Evolutionary conservation across 495 filamentous ascomycete species (phyloP).

Genomic region (Clohesyomyces aquaticus): DNA sequence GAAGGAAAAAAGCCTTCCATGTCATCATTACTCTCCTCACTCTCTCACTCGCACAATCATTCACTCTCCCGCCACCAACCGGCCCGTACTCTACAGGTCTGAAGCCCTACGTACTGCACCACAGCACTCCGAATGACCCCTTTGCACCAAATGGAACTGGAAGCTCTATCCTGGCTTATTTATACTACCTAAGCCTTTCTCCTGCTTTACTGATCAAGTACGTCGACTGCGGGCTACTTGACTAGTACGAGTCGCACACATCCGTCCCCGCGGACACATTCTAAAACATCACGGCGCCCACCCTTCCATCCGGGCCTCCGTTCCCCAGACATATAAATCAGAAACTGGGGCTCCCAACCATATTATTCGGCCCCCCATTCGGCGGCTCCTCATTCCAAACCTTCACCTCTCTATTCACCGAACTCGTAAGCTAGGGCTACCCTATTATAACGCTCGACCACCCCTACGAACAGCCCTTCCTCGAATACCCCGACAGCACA

Average conservation of each 20-base stretch:
- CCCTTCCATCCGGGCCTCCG: not conserved
- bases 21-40: not conserved
- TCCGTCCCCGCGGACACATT: slow-evolving; percentile 3
- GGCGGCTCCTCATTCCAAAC: slow-evolving; percentile 10
- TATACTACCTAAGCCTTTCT: slow-evolving; percentile 21
- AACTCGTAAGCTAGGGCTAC: slow-evolving; percentile 22
- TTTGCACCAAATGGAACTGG: slow-evolving; percentile 1
- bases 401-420: slow-evolving; percentile 9
- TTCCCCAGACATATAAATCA: not conserved
- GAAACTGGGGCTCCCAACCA: slow-evolving; percentile 5
- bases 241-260: not conserved
- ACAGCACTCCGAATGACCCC: slow-evolving; percentile 15
- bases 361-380: slow-evolving; percentile 15
- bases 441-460: slow-evolving; percentile 55
- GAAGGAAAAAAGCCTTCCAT: too few species aligned
- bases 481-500: slow-evolving; percentile 55
- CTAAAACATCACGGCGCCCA: slow-evolving; percentile 16
- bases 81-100: slow-evolving; percentile 19
- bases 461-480: slow-evolving; percentile 53
- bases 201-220: not conserved
- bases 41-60: not conserved
- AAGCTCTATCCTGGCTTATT: slow-evolving; percentile 4
- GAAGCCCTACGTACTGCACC: slow-evolving; percentile 13
- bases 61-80: slow-evolving; percentile 18
- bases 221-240: not conserved